phyloP scores from a whole-genome alignment of 169 alveolate genomes.

The Babesia ovis region DNA sequence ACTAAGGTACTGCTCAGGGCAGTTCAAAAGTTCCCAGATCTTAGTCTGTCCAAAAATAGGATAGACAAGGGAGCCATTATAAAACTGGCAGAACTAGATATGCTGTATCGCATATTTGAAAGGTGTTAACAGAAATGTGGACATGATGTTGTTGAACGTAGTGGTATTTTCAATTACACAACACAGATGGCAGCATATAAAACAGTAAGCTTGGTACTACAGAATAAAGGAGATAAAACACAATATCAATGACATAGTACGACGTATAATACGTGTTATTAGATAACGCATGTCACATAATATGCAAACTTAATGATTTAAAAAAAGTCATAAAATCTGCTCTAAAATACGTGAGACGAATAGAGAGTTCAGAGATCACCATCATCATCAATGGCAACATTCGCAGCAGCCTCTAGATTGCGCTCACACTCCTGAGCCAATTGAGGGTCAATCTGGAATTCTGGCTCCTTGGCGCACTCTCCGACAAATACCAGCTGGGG shows the following conservation, averaged over 20 bases:
- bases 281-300: neutral
- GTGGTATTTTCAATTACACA: too few relatives aligned
- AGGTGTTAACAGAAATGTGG: constrained; percentile 52
- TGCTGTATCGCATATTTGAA: constrained; percentile 56
- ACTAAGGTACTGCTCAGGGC: constrained; percentile 43
- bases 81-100: constrained; percentile 47
- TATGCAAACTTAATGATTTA: neutral
- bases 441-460: constrained; percentile 84
- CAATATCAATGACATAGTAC: too few relatives aligned
- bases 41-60: constrained; percentile 30
- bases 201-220: too few relatives aligned
- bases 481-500: constrained; percentile 87
- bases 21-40: constrained; percentile 52
- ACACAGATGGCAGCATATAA: too few relatives aligned
- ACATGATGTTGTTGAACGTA: too few relatives aligned
- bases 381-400: constrained; percentile 89
- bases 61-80: constrained; percentile 40
- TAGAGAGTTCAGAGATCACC: constrained; percentile 68
- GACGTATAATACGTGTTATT: too few relatives aligned
- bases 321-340: neutral
- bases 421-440: constrained; percentile 86
- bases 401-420: constrained; percentile 89
- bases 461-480: constrained; percentile 92
- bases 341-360: neutral
- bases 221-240: too few relatives aligned